Conservation (phyloP, 2,329 filamentous ascomycete genomes). For the Epicoccum sorghinum region DNA sequence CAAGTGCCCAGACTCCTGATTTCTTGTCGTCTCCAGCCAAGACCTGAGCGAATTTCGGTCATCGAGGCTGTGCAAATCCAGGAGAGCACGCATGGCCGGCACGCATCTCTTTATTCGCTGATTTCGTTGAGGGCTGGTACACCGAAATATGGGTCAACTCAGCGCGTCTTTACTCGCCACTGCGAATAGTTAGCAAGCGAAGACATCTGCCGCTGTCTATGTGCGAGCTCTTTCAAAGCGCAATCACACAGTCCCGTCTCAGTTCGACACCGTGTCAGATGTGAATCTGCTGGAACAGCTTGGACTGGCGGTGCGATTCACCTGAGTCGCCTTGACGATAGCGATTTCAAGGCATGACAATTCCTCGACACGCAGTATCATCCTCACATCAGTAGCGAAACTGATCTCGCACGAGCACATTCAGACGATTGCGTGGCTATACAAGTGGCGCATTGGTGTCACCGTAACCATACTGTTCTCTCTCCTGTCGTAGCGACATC, state of each 20-base stretch:
- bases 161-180: constrained; percentile 1
- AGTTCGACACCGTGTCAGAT: constrained; percentile 1
- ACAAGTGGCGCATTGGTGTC: neutral
- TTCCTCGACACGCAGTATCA: no score
- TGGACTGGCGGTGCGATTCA: neutral
- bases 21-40: constrained; percentile 2
- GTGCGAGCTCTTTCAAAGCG: neutral
- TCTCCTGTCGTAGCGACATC: neutral
- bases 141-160: neutral
- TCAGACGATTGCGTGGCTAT: neutral
- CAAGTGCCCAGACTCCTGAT: constrained; percentile 11
- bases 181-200: neutral
- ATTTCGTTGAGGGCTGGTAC: neutral
- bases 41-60: constrained; percentile 11
- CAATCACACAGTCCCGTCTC: neutral
- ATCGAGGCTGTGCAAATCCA: constrained; percentile 19
- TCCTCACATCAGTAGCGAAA: neutral
- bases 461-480: neutral
- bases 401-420: neutral
- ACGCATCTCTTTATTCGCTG: constrained; percentile 1
- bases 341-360: no score
- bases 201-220: neutral
- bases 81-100: constrained; percentile 8
- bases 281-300: neutral
- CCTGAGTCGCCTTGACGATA: no score